phyloP scores from a whole-genome alignment of 2,329 filamentous ascomycete species.

The Hymenoscyphus occultus region DNA sequence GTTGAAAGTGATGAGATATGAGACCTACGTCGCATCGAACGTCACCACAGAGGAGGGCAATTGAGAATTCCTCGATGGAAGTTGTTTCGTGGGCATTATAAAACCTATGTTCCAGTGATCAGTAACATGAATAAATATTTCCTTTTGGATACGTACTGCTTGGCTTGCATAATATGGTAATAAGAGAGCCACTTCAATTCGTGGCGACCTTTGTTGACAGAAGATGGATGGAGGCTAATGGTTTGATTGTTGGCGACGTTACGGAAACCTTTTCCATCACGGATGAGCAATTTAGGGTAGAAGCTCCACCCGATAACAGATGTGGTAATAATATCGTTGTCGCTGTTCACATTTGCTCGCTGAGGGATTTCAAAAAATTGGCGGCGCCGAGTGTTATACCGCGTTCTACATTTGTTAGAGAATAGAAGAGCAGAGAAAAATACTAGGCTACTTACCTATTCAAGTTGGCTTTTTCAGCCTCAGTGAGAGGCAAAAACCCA shows the following conservation, averaged over 20 bases:
- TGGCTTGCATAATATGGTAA: slow-evolving; percentile 96
- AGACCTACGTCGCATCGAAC: slow-evolving; percentile 72
- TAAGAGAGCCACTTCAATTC: slow-evolving; percentile 83
- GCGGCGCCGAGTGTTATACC: slow-evolving; percentile 63
- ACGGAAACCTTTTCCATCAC: slow-evolving; percentile 82
- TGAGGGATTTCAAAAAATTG: slow-evolving; percentile 79
- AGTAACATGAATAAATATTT: slow-evolving; percentile 11
- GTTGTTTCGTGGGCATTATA: slow-evolving; percentile 91
- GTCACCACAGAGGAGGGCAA: slow-evolving; percentile 83
- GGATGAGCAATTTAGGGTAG: slow-evolving; percentile 86
- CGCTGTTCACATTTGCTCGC: slow-evolving; percentile 70
- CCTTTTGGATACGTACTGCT: slow-evolving; percentile 53
- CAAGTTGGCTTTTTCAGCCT: slow-evolving; percentile 67
- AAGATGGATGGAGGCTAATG: slow-evolving; percentile 82
- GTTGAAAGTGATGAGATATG: neutral
- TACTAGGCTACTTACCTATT: slow-evolving; percentile 46
- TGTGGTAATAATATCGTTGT: slow-evolving; percentile 74
- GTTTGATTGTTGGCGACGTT: slow-evolving; percentile 92
- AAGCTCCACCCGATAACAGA: slow-evolving; percentile 91
- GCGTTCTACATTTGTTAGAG: slow-evolving; percentile 40
- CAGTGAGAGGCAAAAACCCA: slow-evolving; percentile 72
- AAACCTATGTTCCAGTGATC: slow-evolving; percentile 48
- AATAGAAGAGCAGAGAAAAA: neutral
- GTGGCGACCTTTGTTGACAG: slow-evolving; percentile 73
- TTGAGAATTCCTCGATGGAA: slow-evolving; percentile 74